Evolutionary conservation across 164 flowering plant species (phyloP).

Genomic region (Protea cynaroides): DNA sequence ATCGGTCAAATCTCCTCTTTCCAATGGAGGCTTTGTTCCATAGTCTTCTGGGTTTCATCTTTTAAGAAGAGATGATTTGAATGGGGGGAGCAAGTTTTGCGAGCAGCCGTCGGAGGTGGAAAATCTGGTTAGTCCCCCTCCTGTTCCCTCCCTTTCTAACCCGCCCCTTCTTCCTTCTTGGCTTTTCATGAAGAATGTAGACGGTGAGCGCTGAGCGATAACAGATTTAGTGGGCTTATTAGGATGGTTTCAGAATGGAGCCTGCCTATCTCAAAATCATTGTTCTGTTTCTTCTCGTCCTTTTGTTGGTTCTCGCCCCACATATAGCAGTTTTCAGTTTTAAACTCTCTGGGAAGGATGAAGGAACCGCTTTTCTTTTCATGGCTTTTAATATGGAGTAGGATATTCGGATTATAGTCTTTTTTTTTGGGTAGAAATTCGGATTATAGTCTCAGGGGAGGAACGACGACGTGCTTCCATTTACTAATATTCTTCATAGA

Average conservation of each 20-base stretch:
- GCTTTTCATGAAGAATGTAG: background rate
- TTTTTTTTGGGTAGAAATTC: too few relatives aligned
- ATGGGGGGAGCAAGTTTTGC: background rate
- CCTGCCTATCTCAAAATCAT: background rate
- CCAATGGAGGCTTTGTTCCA: background rate
- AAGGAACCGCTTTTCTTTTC: background rate
- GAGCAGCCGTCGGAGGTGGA: background rate
- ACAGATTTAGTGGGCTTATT: background rate
- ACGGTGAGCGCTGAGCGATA: background rate
- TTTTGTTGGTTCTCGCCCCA: background rate
- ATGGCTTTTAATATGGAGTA: background rate
- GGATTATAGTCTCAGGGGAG: background rate
- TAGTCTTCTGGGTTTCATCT: background rate
- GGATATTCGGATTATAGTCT: background rate
- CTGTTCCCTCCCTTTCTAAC: too few relatives aligned
- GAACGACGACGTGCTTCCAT: too few relatives aligned
- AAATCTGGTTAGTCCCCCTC: too few relatives aligned
- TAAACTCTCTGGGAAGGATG: too few relatives aligned
- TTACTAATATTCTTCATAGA: too few relatives aligned
- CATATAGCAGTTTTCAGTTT: background rate
- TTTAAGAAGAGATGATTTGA: background rate
- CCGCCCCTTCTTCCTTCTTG: background rate
- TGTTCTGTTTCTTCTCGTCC: background rate
- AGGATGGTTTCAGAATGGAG: background rate
- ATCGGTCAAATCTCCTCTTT: too few relatives aligned